Conservation (phyloP, 208 protist species). For the Crithidia thermophila region DNA sequence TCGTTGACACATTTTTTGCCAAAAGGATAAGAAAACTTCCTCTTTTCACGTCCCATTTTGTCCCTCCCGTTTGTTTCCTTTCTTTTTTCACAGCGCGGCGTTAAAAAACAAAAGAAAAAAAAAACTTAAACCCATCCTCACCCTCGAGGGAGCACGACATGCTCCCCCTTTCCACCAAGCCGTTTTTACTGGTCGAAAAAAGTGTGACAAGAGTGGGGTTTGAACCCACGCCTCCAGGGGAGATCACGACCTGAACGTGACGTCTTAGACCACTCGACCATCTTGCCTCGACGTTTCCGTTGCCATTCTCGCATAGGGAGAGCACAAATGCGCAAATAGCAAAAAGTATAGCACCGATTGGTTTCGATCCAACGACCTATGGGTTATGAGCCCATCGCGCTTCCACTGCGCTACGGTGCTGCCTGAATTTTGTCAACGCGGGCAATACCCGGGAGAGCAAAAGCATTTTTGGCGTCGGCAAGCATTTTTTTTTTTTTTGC, state of each 20-base stretch:
- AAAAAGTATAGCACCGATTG: constrained; percentile 92
- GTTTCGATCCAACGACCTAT: constrained; percentile 96
- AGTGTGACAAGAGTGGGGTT: constrained; percentile 55
- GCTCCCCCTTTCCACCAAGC: too few species aligned
- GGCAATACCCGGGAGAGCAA: not conserved
- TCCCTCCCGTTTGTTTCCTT: too few species aligned
- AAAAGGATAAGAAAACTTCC: too few species aligned
- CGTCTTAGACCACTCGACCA: constrained; percentile 57
- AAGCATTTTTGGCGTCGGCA: not conserved
- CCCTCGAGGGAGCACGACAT: not conserved
- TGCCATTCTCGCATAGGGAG: not conserved
- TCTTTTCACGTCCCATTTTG: too few species aligned
- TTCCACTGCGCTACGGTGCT: constrained; percentile 95
- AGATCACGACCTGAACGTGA: constrained; percentile 58
- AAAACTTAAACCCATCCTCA: too few species aligned
- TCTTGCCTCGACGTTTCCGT: constrained; percentile 40
- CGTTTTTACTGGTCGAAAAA: too few species aligned
- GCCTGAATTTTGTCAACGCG: not conserved
- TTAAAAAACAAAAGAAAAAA: not conserved
- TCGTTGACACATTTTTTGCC: too few species aligned
- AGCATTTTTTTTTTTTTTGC: too few species aligned
- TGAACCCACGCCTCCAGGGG: constrained; percentile 57
- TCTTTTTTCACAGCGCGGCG: too few species aligned
- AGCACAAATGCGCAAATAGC: not conserved
- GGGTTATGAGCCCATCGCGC: constrained; percentile 95